Evolutionary conservation across 163 green algal species (phyloP).

Genomic region (Scenedesmus sp.): DNA sequence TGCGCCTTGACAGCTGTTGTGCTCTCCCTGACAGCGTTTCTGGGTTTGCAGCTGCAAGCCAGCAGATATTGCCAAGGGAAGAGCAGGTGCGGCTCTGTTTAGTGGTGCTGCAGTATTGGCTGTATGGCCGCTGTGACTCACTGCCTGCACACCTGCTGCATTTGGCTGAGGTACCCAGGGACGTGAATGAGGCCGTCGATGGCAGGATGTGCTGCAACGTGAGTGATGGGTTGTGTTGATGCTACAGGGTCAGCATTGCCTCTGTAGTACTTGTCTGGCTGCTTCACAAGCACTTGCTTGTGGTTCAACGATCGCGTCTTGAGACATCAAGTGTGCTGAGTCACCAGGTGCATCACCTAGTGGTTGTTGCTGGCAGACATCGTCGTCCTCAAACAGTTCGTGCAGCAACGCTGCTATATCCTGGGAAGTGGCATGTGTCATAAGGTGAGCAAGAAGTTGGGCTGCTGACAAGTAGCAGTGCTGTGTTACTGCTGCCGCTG

Average conservation of each 20-base stretch:
- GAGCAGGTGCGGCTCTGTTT: not conserved
- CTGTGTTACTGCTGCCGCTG: not conserved
- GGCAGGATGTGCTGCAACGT: not conserved
- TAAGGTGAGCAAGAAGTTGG: not conserved
- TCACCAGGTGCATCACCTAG: not conserved
- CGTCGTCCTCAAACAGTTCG: constrained; percentile 25
- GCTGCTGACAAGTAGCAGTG: not conserved
- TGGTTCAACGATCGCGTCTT: too few species aligned
- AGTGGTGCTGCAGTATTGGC: not conserved
- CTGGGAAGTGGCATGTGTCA: not conserved
- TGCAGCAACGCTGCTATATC: not conserved
- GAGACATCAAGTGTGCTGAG: too few species aligned
- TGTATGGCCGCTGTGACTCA: too few species aligned
- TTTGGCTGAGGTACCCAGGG: not conserved
- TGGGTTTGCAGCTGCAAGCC: not conserved
- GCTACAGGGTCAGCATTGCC: too few species aligned
- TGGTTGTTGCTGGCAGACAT: not conserved
- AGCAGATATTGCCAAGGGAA: too few species aligned
- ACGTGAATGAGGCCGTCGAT: constrained; percentile 1
- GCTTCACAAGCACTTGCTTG: too few species aligned
- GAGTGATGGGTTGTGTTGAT: not conserved
- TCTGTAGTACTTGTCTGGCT: too few species aligned
- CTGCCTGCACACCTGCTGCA: not conserved
- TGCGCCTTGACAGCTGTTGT: not conserved
- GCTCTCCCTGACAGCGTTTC: too few species aligned